Conservation (phyloP, 2,329 filamentous ascomycete species). For the Apiospora hydei region DNA sequence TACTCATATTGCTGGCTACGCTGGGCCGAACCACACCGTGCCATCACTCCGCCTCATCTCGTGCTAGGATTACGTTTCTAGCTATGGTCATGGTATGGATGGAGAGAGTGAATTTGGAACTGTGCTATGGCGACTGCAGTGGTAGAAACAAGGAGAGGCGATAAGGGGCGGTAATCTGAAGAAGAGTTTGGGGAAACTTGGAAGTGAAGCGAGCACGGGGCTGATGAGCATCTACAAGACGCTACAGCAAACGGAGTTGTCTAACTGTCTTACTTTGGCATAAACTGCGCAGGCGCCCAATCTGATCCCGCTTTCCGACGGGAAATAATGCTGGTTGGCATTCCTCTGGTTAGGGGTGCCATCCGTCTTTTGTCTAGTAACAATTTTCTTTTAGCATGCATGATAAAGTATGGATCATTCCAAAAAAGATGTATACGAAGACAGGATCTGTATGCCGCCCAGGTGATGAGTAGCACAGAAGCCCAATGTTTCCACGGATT, state of each 20-base stretch:
- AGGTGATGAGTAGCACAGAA: background rate
- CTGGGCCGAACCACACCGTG: background rate
- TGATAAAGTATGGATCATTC: background rate
- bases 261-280: background rate
- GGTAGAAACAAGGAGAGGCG: background rate
- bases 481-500: background rate
- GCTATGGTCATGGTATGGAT: background rate
- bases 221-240: background rate
- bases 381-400: background rate
- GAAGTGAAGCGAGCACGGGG: background rate
- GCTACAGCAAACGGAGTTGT: background rate
- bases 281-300: background rate
- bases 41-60: background rate
- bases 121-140: background rate
- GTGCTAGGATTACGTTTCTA: background rate
- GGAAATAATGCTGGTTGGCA: background rate
- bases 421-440: too few species aligned
- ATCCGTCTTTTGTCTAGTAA: background rate
- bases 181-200: background rate
- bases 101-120: background rate
- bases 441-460: background rate
- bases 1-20: background rate
- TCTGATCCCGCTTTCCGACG: background rate
- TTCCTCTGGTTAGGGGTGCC: background rate
- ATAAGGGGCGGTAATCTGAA: background rate